Percentiles rank a stretch among this genome's conserved stretches.
These are phyloP conservation scores for Fraxinus dipetala DNA, from an alignment of 305 asterid species.

Conservation along the genomic window DNA sequence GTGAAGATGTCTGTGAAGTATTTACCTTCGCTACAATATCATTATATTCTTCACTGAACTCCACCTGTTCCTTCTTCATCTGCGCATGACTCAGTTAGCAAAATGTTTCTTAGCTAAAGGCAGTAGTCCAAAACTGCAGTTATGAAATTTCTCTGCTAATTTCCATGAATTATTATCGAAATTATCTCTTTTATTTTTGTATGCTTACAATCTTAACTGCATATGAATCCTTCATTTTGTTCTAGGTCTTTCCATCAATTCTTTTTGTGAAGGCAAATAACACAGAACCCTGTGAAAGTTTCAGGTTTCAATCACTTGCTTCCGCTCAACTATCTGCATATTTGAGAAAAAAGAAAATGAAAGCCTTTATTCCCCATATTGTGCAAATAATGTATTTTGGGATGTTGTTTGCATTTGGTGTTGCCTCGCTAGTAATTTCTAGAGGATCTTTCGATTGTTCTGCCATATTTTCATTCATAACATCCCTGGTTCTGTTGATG, in stretches of 20 bases:
- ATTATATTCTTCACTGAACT: neutral
- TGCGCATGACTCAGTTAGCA: neutral
- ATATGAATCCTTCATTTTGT: constrained; percentile 11
- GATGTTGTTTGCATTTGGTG: constrained; percentile 50
- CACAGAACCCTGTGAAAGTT: constrained; percentile 66
- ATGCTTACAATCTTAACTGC: constrained; percentile 17
- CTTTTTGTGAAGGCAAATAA: constrained; percentile 87
- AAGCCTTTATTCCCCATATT: constrained; percentile 84
- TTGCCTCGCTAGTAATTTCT: constrained; percentile 54
- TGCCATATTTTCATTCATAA: constrained; percentile 60
- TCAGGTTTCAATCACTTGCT: constrained; percentile 71
- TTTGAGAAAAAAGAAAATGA: constrained; percentile 73
- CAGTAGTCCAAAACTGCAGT: neutral
- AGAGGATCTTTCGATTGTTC: constrained; percentile 57
- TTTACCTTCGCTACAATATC: neutral
- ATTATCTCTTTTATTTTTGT: constrained; percentile 11
- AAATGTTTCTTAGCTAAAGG: neutral
- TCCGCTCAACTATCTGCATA: constrained; percentile 58
- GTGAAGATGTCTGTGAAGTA: neutral
- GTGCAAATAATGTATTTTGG: constrained; percentile 66
- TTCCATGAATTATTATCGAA: constrained; percentile 13
- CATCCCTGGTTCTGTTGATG: constrained; percentile 75
- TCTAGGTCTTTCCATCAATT: constrained; percentile 76
- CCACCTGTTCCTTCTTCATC: neutral
- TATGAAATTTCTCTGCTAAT: neutral